These are phyloP conservation scores for Colletotrichum abscissum DNA, from an alignment of 2,329 filamentous ascomycete genomes.

Conservation along the genomic window DNA sequence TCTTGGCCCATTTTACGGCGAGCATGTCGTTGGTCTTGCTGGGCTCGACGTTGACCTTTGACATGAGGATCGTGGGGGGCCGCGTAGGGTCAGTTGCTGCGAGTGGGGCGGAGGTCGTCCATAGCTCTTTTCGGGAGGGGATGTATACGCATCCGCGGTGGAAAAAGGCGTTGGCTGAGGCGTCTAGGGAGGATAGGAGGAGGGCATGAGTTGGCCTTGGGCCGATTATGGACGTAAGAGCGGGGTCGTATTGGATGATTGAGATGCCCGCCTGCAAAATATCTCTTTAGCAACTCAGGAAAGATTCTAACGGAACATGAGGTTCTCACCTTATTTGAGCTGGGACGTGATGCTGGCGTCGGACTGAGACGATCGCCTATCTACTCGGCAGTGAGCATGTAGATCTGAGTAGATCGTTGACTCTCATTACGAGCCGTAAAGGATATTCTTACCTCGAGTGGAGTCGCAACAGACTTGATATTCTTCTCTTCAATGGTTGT, in stretches of 20 bases:
- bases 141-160: slow-evolving; percentile 56
- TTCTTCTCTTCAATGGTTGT: slow-evolving; percentile 5
- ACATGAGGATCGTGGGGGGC: slow-evolving; percentile 58
- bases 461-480: slow-evolving; percentile 2
- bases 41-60: slow-evolving; percentile 49
- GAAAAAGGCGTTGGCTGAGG: slow-evolving; percentile 58
- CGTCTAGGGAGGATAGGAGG: slow-evolving; percentile 52
- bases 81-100: slow-evolving; percentile 48
- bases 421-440: background rate
- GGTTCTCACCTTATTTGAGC: background rate
- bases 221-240: slow-evolving; percentile 49
- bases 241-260: slow-evolving; percentile 50
- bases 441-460: slow-evolving; percentile 8
- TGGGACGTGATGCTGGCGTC: background rate
- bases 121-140: slow-evolving; percentile 53
- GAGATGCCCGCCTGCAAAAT: slow-evolving; percentile 37
- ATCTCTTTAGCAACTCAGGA: background rate
- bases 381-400: background rate
- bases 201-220: slow-evolving; percentile 49
- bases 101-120: slow-evolving; percentile 57
- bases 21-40: slow-evolving; percentile 41
- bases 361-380: slow-evolving; percentile 17
- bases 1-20: slow-evolving; percentile 52
- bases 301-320: no score
- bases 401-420: background rate